Conservation (phyloP, 805 yeast species). For the Huiozyma sinensis region DNA sequence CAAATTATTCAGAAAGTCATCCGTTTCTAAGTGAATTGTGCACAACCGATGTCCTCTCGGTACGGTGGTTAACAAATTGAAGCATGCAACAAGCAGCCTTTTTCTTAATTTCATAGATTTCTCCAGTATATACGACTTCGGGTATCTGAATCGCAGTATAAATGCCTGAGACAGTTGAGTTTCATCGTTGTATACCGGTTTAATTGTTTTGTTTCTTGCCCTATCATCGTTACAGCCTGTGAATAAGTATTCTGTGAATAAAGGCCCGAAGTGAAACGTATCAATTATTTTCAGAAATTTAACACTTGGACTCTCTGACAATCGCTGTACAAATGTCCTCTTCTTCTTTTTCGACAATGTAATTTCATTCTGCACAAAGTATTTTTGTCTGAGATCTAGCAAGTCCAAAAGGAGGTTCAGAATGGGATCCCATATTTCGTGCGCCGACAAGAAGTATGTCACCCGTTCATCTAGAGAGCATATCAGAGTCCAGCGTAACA, state of each 20-base stretch:
- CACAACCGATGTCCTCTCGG: conserved; percentile 12
- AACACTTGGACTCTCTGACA: conserved; percentile 16
- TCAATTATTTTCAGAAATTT: conserved; percentile 9
- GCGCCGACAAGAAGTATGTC: conserved; percentile 9
- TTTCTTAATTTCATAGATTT: conserved; percentile 16
- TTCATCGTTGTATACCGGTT: conserved; percentile 16
- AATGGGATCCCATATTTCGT: conserved; percentile 21
- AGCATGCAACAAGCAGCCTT: conserved; percentile 11
- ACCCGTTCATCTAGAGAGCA: conserved; percentile 10
- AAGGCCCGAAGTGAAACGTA: conserved; percentile 7
- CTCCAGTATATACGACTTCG: conserved; percentile 7
- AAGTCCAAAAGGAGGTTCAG: conserved; percentile 14
- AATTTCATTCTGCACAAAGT: conserved; percentile 14
- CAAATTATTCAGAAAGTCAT: conserved; percentile 8
- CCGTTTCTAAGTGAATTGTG: conserved; percentile 8
- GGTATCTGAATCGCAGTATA: conserved; percentile 7
- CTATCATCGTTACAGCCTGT: conserved; percentile 6
- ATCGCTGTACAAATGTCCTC: conserved; percentile 6
- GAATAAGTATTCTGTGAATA: conserved; percentile 16
- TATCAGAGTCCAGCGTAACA: conserved; percentile 20
- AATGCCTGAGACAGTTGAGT: conserved; percentile 8
- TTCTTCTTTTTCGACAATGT: background rate
- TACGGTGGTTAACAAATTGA: conserved; percentile 10
- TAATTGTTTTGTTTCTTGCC: conserved; percentile 2
- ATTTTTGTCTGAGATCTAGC: conserved; percentile 18